Conservation (phyloP, 2,329 filamentous ascomycete genomes). For the Diaporthe citrichinensis region DNA sequence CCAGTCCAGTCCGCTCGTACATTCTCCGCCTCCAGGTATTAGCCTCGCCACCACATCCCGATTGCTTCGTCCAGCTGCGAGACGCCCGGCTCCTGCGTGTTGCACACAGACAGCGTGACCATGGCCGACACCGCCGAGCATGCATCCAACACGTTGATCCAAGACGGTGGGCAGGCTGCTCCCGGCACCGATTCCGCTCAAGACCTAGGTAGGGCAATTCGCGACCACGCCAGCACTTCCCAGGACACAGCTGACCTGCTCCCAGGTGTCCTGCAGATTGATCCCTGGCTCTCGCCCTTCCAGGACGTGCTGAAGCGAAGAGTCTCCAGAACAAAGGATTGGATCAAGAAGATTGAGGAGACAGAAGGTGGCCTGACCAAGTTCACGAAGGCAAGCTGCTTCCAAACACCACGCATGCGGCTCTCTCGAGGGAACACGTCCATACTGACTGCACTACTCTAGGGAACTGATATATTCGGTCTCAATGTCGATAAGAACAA, state of each 20-base stretch:
- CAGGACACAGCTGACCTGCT: conserved; percentile 36
- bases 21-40: neutral
- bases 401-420: conserved; percentile 30
- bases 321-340: conserved; percentile 84
- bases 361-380: conserved; percentile 91
- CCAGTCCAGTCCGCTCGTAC: neutral
- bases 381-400: conserved; percentile 80
- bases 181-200: conserved; percentile 71
- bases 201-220: conserved; percentile 74
- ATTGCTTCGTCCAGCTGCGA: neutral
- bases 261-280: conserved; percentile 86
- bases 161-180: conserved; percentile 54
- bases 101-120: conserved; percentile 37
- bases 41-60: conserved; percentile 8
- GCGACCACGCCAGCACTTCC: conserved; percentile 8
- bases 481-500: conserved; percentile 86
- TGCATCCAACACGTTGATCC: conserved; percentile 61
- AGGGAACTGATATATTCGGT: conserved; percentile 91
- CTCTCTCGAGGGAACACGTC: neutral
- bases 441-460: conserved; percentile 34
- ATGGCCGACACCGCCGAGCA: conserved; percentile 56
- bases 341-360: conserved; percentile 87
- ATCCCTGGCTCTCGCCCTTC: conserved; percentile 92
- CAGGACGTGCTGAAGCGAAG: conserved; percentile 81
- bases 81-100: neutral